Base-by-base conservation (phyloP, 352 stramenopile species). In the Labyrinthula sp. region DNA sequence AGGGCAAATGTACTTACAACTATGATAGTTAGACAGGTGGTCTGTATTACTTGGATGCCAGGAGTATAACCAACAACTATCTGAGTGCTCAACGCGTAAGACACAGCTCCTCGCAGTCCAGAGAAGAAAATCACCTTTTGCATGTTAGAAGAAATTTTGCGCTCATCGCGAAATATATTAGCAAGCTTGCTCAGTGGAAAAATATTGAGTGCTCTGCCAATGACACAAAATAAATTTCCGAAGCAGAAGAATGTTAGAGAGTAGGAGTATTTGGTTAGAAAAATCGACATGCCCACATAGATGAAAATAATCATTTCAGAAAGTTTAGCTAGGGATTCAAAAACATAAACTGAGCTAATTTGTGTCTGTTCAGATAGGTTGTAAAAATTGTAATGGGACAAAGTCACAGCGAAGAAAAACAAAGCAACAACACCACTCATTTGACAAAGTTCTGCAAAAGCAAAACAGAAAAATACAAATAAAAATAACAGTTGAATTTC, bases 1-100 rank as follows among this genome's bases (percentile, higher is more conserved):
- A 79, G 93, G 33, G 93, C 80, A 31, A 95, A 67, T 1, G 83
- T 94, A 1, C 83, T 95, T 58, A 94, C 89, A 30, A 95, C 83
- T 14, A 89, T 86, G 27, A 95, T 78, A 41, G 58, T 68, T 20
- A 86, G 59, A 6, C 73, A 84, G 6, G 67, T 76, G 20, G 71
- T 76, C 17, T 65, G 52, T 40, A 59, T 59, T 35, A 59, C 29
- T 15, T 59, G 45, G 30, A 60, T 59, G 37, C 14, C 22, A 2
- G 18, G 21, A 23, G 6, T n/a, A 0, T 57, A 23, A 10, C 46
- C 49, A 3, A 25, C 43, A 6, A 30, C 23, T 76, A 95, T 93
- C 49, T 93, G 89, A 59, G 78, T 77, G 5, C 74, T 79, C 3
- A 95, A 57, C 10, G 83, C 81, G 63, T 81, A 89, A 0, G 74